Conservation (phyloP, 352 stramenopile species). For the Pythium aphanidermatum region DNA sequence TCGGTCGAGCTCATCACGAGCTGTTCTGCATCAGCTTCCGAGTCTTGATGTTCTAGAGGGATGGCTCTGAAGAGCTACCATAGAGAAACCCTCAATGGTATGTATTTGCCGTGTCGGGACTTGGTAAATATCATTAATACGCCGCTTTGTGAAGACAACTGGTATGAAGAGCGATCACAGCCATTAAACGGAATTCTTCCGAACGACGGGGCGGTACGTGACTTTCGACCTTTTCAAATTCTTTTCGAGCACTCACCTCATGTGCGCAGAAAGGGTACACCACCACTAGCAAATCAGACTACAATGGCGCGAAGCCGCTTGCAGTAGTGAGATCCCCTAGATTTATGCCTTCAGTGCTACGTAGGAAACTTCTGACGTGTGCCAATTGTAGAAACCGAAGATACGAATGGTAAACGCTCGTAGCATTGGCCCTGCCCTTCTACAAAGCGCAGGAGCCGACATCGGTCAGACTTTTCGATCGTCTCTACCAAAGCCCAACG, state of each 20-base stretch:
- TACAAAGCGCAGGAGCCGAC: constrained; percentile 29
- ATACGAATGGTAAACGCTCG: constrained; percentile 52
- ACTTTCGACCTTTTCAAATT: neutral
- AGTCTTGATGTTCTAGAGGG: neutral
- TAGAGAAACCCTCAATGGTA: constrained; percentile 69
- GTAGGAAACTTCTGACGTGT: too few species aligned
- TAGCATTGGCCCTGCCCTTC: constrained; percentile 50
- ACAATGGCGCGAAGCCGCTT: constrained; percentile 28
- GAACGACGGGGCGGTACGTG: constrained; percentile 42
- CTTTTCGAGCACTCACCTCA: too few species aligned
- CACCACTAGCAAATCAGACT: constrained; percentile 52
- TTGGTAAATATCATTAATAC: too few species aligned
- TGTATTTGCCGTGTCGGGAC: too few species aligned
- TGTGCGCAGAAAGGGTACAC: constrained; percentile 49
- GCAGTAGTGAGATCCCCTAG: constrained; percentile 21
- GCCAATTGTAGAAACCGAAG: constrained; percentile 26
- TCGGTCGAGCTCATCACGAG: too few species aligned
- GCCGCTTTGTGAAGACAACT: too few species aligned
- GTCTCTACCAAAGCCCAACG: constrained; percentile 38
- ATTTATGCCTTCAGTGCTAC: too few species aligned
- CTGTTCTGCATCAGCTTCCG: neutral
- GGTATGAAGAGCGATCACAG: constrained; percentile 66
- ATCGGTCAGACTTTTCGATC: constrained; percentile 49
- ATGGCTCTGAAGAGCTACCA: constrained; percentile 83
- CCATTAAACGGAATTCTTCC: constrained; percentile 66